These are phyloP conservation scores for Rhododendron griersonianum DNA, from an alignment of 148 eudicot species.

Conservation along the genomic window DNA sequence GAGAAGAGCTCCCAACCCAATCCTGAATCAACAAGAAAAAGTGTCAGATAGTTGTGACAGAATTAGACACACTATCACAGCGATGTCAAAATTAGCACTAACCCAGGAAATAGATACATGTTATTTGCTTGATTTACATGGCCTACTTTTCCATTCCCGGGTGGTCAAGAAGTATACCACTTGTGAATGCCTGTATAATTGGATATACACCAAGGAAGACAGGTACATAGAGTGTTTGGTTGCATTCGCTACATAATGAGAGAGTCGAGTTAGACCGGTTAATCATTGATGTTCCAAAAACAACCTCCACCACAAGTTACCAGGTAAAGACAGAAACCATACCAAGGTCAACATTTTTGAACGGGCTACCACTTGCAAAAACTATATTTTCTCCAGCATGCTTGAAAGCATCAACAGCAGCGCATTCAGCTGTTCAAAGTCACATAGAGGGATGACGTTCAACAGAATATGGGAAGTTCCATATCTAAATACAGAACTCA, in stretches of 20 bases:
- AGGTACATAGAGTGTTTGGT: not conserved
- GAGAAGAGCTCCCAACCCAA: slow-evolving; percentile 90
- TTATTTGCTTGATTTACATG: slow-evolving; percentile 99
- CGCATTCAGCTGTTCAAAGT: slow-evolving; percentile 78
- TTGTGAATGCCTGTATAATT: not conserved
- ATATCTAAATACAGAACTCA: not conserved
- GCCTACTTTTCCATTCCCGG: slow-evolving; percentile 92
- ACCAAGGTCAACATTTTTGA: slow-evolving; percentile 88
- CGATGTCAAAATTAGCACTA: slow-evolving; percentile 22
- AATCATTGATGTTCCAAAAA: not conserved
- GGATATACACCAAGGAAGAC: not conserved
- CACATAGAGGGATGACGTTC: not conserved
- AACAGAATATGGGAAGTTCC: not conserved
- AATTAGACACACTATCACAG: slow-evolving; percentile 6
- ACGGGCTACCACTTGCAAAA: slow-evolving; percentile 98
- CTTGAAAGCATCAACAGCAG: slow-evolving; percentile 87
- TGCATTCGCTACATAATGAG: not conserved
- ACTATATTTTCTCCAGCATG: slow-evolving; percentile 88
- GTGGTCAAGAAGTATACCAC: not conserved
- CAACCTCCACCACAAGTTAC: not conserved
- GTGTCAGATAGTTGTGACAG: slow-evolving; percentile 1
- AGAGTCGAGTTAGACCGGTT: not conserved
- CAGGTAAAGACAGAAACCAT: slow-evolving; percentile 1
- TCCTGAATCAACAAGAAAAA: slow-evolving; percentile 49
- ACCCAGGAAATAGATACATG: slow-evolving; percentile 99